A percentile compares a stretch with the other conserved stretches of the same genome.
Conservation (phyloP, 1,139 yeast species). For the Kluyveromyces sp. region DNA sequence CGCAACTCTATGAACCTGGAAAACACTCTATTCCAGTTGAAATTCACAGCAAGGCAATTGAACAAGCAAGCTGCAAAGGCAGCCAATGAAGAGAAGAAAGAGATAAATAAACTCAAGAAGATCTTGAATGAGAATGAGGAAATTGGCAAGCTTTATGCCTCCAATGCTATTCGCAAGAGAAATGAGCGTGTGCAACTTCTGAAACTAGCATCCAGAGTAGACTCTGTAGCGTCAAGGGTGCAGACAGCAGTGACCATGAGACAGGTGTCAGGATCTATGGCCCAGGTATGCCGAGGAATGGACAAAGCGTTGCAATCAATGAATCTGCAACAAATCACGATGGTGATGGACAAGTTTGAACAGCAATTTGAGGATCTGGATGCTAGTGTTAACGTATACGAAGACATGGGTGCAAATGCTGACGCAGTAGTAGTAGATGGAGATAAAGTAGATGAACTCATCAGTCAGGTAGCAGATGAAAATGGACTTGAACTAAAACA, state of each 20-base stretch:
- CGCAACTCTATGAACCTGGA: conserved; percentile 31
- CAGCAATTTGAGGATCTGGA: conserved; percentile 93
- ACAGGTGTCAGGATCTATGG: conserved; percentile 89
- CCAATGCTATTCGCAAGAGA: conserved; percentile 87
- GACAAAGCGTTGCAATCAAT: conserved; percentile 91
- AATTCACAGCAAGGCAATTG: conserved; percentile 91
- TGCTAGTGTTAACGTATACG: conserved; percentile 89
- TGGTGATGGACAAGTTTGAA: conserved; percentile 97
- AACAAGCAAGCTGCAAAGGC: conserved; percentile 86
- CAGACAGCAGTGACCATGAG: conserved; percentile 98
- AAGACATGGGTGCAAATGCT: conserved; percentile 79
- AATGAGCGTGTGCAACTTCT: conserved; percentile 80
- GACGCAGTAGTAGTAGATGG: conserved; percentile 76
- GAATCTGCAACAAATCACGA: conserved; percentile 86
- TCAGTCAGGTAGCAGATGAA: conserved; percentile 95
- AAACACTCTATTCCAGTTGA: conserved; percentile 32
- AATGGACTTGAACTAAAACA: conserved; percentile 93
- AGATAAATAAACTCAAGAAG: conserved; percentile 83
- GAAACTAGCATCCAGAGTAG: conserved; percentile 81
- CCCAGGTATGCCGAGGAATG: conserved; percentile 90
- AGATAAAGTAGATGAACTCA: conserved; percentile 86
- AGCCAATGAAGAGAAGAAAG: conserved; percentile 81
- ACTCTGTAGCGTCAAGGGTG: conserved; percentile 91
- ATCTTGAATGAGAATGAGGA: conserved; percentile 56
- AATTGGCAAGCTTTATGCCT: conserved; percentile 90